Percentiles rank a stretch among this genome's conserved stretches.
phyloP scores from a whole-genome alignment of 208 protist species.

The Crithidia fasciculata region DNA sequence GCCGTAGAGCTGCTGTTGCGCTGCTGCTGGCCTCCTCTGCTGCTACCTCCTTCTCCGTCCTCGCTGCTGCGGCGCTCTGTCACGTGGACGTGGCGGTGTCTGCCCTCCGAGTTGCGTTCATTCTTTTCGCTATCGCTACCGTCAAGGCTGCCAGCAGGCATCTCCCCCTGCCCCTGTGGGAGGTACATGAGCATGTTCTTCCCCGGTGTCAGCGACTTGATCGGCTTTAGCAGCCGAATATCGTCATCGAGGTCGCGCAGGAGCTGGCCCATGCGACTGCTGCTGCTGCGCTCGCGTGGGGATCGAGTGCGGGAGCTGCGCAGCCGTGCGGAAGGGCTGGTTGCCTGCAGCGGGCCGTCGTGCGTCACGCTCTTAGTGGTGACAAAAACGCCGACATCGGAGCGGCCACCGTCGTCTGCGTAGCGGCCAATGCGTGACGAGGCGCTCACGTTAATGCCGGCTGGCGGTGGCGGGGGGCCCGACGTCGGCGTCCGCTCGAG shows the following conservation, averaged over 20 bases:
- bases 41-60: not conserved
- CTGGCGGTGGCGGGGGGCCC: slow-evolving; percentile 1
- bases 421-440: not conserved
- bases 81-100: not conserved
- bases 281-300: slow-evolving; percentile 29
- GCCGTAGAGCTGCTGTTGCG: slow-evolving; percentile 8
- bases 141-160: slow-evolving; percentile 5
- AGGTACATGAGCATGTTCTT: slow-evolving; percentile 81
- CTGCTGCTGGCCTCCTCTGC: not conserved
- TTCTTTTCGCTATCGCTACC: not conserved
- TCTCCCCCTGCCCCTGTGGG: slow-evolving; percentile 35
- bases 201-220: slow-evolving; percentile 66
- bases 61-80: not conserved
- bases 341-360: not conserved
- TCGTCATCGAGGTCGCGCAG: slow-evolving; percentile 86
- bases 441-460: slow-evolving; percentile 17
- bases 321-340: not conserved
- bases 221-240: slow-evolving; percentile 75
- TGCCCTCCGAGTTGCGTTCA: not conserved
- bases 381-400: slow-evolving; percentile 11
- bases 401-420: slow-evolving; percentile 6
- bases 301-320: slow-evolving; percentile 1
- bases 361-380: not conserved
- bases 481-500: not conserved
- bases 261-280: slow-evolving; percentile 70